phyloP scores from a whole-genome alignment of 1,139 yeast genomes.

The Candida anutae region DNA sequence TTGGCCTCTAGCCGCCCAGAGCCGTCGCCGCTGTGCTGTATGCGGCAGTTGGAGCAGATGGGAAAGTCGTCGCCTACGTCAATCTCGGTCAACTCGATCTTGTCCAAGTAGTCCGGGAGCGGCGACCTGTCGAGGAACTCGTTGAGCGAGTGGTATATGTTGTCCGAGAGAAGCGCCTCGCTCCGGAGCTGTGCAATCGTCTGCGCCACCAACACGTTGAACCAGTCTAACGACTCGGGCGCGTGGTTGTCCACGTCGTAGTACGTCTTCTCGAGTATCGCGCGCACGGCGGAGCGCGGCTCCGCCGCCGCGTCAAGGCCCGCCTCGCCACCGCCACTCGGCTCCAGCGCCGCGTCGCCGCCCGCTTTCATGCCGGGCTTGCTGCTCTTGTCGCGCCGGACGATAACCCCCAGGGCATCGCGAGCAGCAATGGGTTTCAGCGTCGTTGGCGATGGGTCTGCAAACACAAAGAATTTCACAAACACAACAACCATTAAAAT shows the following conservation, averaged over 20 bases:
- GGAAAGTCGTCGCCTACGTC: constrained; percentile 96
- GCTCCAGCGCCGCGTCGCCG: constrained; percentile 16
- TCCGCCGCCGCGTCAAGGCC: background rate
- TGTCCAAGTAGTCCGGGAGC: constrained; percentile 75
- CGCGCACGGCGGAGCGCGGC: constrained; percentile 13
- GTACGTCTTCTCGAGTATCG: constrained; percentile 81
- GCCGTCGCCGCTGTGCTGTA: constrained; percentile 47
- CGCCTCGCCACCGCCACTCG: constrained; percentile 11
- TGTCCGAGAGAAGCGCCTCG: constrained; percentile 80
- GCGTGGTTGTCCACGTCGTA: constrained; percentile 84
- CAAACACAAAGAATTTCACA: constrained; percentile 82
- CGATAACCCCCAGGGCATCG: constrained; percentile 33
- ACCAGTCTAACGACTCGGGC: constrained; percentile 94
- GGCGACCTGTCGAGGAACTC: constrained; percentile 42
- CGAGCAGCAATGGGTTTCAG: constrained; percentile 15
- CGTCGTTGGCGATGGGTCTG: constrained; percentile 48
- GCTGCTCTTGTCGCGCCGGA: constrained; percentile 21
- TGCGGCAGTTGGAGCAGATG: constrained; percentile 86
- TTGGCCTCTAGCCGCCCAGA: constrained; percentile 71
- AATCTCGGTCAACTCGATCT: constrained; percentile 73
- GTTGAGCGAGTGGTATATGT: constrained; percentile 71
- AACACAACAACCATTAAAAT: constrained; percentile 66
- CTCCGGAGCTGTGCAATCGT: constrained; percentile 77
- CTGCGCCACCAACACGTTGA: constrained; percentile 88
- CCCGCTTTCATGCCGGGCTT: constrained; percentile 1